phyloP scores from a whole-genome alignment of 129 eudicot species.

The Artemisia tridentata region DNA sequence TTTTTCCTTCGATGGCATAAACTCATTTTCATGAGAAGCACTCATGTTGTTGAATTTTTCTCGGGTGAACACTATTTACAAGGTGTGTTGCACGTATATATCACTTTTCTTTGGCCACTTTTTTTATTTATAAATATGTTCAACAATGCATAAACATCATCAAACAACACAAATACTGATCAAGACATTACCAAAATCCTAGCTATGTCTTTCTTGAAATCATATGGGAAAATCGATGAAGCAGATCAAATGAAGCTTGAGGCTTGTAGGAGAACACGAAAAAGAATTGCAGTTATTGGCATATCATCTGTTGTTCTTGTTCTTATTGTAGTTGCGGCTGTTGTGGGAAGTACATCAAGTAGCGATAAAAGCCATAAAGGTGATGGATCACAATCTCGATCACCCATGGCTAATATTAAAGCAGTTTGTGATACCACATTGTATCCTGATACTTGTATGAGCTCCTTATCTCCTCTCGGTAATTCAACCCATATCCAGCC shows the following conservation, averaged over 20 bases:
- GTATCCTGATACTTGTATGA: conserved; percentile 50
- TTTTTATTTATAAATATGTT: too few relatives aligned
- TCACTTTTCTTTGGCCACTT: too few relatives aligned
- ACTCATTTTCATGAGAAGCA: too few relatives aligned
- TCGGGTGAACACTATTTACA: too few relatives aligned
- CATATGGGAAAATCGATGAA: conserved; percentile 55
- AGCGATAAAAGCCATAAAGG: conserved; percentile 13
- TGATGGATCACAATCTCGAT: conserved; percentile 9
- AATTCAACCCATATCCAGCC: conserved; percentile 40
- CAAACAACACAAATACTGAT: too few relatives aligned
- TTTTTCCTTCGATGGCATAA: too few relatives aligned
- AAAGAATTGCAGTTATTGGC: conserved; percentile 33
- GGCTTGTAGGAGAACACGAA: conserved; percentile 38
- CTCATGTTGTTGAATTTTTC: too few relatives aligned
- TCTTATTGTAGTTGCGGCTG: conserved; percentile 42
- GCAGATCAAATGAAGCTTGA: conserved; percentile 47
- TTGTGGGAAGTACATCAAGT: conserved; percentile 35
- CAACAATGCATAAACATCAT: not conserved
- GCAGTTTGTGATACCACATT: conserved; percentile 51
- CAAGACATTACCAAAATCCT: too few relatives aligned
- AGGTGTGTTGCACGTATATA: too few relatives aligned
- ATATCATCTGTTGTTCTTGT: conserved; percentile 49
- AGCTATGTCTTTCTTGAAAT: conserved; percentile 41
- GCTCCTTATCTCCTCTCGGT: conserved; percentile 34
- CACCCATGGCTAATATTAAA: conserved; percentile 34